Percentiles rank a stretch among this genome's conserved stretches.
Evolutionary conservation across 148 eudicot species (phyloP).

Genomic region (Persicaria maculosa): DNA sequence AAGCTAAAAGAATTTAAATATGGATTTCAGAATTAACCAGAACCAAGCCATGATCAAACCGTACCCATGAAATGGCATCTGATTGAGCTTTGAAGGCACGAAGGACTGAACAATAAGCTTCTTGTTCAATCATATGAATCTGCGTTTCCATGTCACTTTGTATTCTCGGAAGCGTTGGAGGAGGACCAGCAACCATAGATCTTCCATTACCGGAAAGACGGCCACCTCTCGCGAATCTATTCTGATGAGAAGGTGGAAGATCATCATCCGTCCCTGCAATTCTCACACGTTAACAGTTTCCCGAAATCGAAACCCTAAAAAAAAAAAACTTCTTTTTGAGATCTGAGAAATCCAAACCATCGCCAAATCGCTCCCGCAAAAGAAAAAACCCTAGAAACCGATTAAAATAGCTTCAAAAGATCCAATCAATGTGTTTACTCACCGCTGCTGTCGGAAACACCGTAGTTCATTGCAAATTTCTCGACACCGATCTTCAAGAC

Average conservation of each 20-base stretch:
- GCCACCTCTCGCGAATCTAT: slow-evolving; percentile 58
- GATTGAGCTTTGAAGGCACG: slow-evolving; percentile 90
- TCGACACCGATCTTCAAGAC: slow-evolving; percentile 11
- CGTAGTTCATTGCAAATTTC: slow-evolving; percentile 36
- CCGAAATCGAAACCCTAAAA: neutral
- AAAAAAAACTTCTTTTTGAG: neutral
- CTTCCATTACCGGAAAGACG: slow-evolving; percentile 65
- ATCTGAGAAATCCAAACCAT: neutral
- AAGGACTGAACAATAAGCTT: slow-evolving; percentile 75
- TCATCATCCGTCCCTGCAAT: slow-evolving; percentile 84
- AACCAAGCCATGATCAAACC: slow-evolving; percentile 2
- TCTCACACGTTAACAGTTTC: neutral
- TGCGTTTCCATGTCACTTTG: slow-evolving; percentile 72
- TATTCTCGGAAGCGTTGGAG: slow-evolving; percentile 47
- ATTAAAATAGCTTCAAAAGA: slow-evolving; percentile 1
- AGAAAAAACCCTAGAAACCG: neutral
- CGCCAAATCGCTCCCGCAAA: slow-evolving; percentile 11
- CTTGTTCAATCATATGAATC: slow-evolving; percentile 81
- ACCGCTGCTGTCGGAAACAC: slow-evolving; percentile 55
- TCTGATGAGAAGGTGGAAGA: slow-evolving; percentile 82
- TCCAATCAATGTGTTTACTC: slow-evolving; percentile 24
- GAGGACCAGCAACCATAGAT: slow-evolving; percentile 44
- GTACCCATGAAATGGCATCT: slow-evolving; percentile 89
- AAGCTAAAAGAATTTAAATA: slow-evolving; percentile 5
- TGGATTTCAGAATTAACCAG: neutral